A percentile compares a stretch with the other conserved stretches of the same genome.
These are phyloP conservation scores for Acer campestre DNA, from an alignment of 345 rosid genomes.

Conservation along the genomic window DNA sequence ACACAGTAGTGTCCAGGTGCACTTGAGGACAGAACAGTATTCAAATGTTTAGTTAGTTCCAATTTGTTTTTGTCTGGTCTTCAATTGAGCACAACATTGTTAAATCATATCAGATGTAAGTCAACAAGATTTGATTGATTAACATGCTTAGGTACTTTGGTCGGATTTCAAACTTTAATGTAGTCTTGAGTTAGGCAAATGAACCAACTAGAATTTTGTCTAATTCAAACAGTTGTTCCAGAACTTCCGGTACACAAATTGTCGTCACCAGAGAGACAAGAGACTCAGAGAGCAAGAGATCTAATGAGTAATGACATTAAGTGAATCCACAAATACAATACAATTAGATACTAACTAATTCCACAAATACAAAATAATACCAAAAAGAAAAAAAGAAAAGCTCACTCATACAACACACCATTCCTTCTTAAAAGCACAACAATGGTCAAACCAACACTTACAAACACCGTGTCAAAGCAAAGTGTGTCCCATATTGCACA, in stretches of 20 bases:
- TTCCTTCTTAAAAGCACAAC: conserved; percentile 38
- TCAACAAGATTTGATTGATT: neutral
- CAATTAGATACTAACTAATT: conserved; percentile 43
- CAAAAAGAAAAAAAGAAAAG: conserved; percentile 20
- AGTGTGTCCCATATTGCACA: conserved; percentile 16
- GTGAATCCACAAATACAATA: conserved; percentile 26
- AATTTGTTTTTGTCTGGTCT: neutral
- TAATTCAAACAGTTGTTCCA: neutral
- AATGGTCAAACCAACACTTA: conserved; percentile 31
- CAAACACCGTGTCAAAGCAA: conserved; percentile 31
- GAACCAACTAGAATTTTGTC: neutral
- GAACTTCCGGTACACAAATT: conserved; percentile 11
- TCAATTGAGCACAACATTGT: neutral
- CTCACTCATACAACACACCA: conserved; percentile 51
- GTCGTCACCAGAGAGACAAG: neutral
- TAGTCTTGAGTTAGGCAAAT: neutral
- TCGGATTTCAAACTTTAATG: neutral
- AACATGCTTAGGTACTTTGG: neutral
- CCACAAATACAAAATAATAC: conserved; percentile 36
- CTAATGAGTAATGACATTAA: conserved; percentile 1
- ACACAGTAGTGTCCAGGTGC: neutral
- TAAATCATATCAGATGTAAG: neutral
- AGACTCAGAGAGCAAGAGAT: neutral
- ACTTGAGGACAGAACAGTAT: neutral
- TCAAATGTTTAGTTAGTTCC: neutral